A percentile compares a stretch with the other conserved stretches of the same genome.
Conservation (phyloP, 2,329 filamentous ascomycete species). For the Clonostachys solani region DNA sequence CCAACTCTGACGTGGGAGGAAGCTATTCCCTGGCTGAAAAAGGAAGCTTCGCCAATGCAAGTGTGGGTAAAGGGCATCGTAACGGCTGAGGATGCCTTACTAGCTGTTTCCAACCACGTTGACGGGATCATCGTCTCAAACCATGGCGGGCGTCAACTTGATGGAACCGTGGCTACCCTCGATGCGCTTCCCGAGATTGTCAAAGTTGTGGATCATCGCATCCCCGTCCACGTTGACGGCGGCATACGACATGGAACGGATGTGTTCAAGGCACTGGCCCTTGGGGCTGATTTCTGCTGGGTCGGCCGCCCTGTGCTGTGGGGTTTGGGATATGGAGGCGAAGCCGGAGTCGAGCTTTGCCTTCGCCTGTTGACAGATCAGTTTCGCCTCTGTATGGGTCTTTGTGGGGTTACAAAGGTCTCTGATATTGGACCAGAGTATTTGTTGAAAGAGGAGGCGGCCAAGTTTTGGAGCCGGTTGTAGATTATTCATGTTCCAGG, state of each 20-base stretch:
- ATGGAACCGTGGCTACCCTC: constrained; percentile 42
- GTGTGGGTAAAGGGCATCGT: constrained; percentile 44
- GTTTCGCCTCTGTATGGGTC: not conserved
- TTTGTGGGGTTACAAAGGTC: too few species aligned
- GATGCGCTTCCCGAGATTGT: constrained; percentile 38
- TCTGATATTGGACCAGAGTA: too few species aligned
- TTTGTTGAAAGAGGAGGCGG: too few species aligned
- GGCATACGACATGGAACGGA: constrained; percentile 33
- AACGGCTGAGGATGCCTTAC: constrained; percentile 31
- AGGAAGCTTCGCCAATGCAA: constrained; percentile 47
- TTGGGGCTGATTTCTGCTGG: constrained; percentile 33
- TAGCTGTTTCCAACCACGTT: constrained; percentile 22
- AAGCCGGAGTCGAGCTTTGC: constrained; percentile 28
- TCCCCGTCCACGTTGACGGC: constrained; percentile 39
- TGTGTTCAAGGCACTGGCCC: constrained; percentile 30
- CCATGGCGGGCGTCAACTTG: constrained; percentile 35
- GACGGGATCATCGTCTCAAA: constrained; percentile 36
- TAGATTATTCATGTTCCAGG: too few species aligned
- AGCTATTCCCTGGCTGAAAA: constrained; percentile 39
- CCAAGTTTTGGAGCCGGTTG: too few species aligned
- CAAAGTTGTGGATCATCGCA: constrained; percentile 39
- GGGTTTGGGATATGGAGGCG: constrained; percentile 21
- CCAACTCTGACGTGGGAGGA: constrained; percentile 16
- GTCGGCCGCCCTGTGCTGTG: constrained; percentile 35
- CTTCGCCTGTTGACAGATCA: not conserved